Evolutionary conservation across 1,284 basidiomycete genomes (phyloP), one percentile per base, ranked within the genome.

Genomic region (Omphalotus olearius): DNA sequence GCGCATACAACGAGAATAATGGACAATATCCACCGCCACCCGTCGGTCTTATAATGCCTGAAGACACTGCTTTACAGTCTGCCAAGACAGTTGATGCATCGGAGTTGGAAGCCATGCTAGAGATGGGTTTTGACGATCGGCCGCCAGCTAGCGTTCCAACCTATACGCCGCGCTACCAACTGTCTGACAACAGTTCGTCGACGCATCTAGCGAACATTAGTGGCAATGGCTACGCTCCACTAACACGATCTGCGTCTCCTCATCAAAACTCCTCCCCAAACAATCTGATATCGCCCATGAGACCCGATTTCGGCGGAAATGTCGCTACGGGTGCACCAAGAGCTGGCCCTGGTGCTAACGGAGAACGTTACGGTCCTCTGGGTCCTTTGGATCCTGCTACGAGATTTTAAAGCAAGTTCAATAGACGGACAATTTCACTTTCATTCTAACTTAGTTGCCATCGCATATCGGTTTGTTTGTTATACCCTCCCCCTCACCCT

Each of bases 101-200:
- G 25, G 90, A 95, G 63, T 72, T 97, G 58, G 88, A 93, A 64
- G 89, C 89, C 25, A 93, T 96, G 79, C 75, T 97, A 45, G 91
- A 97, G 59, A 74, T 74, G 48, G 93, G 93, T 3, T 96, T 93
- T 66, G 91, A 93, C 57, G 88, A 91, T 54, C 66, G 72, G 54
- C 69, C 79, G 48, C 74, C 74, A 23, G 16, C 28, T 7, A 68
- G 73, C 10, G 59, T 63, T 45, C 63, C 72, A 47, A 62, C 70
- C 51, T 67, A 72, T 52, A 65, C 72, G 7, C 65, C 78, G 28
- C 77, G 83, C 47, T 88, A 82, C 61, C 85, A 86, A 59, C 69
- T 85, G 18, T 71, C 76, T 6, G 81, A 88, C 60, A 74, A 52
- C 11, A 44, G 72, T 26, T 74, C 79, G 51, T 65, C 73, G 57